Evolutionary conservation across 768 basidiomycete genomes (phyloP), one percentile per base, ranked within the genome.

Genomic region (Kwoniella sp.): DNA sequence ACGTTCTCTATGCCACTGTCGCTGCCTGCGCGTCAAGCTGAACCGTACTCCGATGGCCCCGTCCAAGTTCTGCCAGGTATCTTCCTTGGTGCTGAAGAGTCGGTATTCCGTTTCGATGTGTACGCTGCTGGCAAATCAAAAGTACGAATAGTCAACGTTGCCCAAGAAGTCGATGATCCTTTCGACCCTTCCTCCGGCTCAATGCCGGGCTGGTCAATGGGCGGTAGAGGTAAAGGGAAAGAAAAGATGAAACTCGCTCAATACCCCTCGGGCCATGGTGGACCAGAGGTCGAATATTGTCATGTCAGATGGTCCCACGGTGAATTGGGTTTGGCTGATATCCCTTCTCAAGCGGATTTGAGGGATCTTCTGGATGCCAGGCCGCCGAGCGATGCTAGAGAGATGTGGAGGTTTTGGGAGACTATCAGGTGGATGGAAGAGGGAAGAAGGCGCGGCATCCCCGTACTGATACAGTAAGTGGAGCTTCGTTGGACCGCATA

Each of bases 401-500:
- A 30, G 30, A 37, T 55, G 12, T 74, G 72, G 67, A 63, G 70
- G 27, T 76, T 80, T 46, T 71, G 71, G 65, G 64, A 76, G 33
- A 73, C 72, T 3, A 71, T 76, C 2, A 44, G 67, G 46, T 78
- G 68, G 68, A 68, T 79, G 49, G 75, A 73, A 52, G 29, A 36
- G 13, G 79, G 67, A 0, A 46, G 78, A 60, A 60, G 51, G 24
- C 33, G 44, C 17, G 70, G 69, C 12, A 58, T 67, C n/a, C 74
- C 77, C 2, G 72, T 80, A 4, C 53, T 80, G 51, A 77, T 80
- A 26, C 79, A 80, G 79, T 80, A 59, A 70, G 77, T 75, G 15
- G 13, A 44, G n/a, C 19, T 7, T 40, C 24, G 8, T 19, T 15
- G 15, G 10, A 30, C 5, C 19, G 46, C 33, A 33, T 6, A 33